Evolutionary conservation across 331 rosid genomes (phyloP), one percentile per base, ranked within the genome.

Genomic region (Malus hybrid): DNA sequence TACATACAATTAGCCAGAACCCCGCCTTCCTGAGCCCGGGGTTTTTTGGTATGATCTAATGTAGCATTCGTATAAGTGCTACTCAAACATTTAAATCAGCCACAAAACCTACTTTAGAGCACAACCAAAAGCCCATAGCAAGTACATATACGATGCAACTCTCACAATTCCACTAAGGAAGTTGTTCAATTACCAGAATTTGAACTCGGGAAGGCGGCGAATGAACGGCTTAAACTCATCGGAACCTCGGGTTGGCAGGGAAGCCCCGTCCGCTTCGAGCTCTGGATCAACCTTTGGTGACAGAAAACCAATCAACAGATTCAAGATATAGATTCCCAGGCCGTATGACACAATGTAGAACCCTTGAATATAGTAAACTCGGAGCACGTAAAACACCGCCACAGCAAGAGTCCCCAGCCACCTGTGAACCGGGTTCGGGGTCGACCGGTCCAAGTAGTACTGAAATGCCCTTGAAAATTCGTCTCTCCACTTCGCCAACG

Each of bases 161-260:
- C 63, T n/a, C 63, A 57, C 28, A 20, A 13, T 60, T 9, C 71
- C 24, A 52, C 3, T 19, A 34, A 58, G 52, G 63, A 71, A 77
- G 63, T 39, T 4, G 16, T 22, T 58, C 62, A 13, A 29, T 79
- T 86, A 90, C 93, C 94, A 89, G 78, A 89, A 89, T 79, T 89
- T 87, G 75, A 89, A 89, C 87, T 89, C 94, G 2, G 94, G 92
- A 70, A 87, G 91, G 71, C 94, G 90, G 66, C 94, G 94, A 55
- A 87, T 78, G 70, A 89, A 89, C 20, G 95, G 95, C 75, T 72
- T 87, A 67, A 89, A 89, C 82, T 89, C 95, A 66, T 89, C 92
- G 5, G 87, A 87, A 16, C 86, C 91, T 63, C 66, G 78, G 7
- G 87, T 89, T 8, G 94, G 94, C 87, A 87, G 77, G 3, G 88